Base-by-base conservation (phyloP, 768 basidiomycete species). In the Nidularia sp. region DNA sequence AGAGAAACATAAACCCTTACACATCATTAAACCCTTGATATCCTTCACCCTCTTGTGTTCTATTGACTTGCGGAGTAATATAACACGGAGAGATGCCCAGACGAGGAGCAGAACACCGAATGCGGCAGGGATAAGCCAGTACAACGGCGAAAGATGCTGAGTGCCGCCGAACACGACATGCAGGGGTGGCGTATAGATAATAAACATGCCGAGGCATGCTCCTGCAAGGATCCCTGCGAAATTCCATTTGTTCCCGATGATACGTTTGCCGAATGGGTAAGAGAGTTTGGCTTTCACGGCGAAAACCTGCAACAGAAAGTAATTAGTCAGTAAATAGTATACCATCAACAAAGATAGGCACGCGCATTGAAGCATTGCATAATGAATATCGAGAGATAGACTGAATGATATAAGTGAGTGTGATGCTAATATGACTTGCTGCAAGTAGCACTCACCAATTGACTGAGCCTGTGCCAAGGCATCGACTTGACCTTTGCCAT, bases 1-100 rank as follows among this genome's bases (percentile, higher is more conserved):
- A 47, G 15, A 43, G 5, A 42, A 9, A 18, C 47, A 45, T 33
- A 44, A 33, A 10, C 22, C 78, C 84, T 58, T 72, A 85, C 84
- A 84, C 85, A 87, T 86, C 81, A 80, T 80, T 33, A 87, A 66
- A 2, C 84, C 84, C 53, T 77, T 79, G 57, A 86, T 84, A 64
- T 84, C 82, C 58, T 81, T 83, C 36, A 85, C 84, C 54, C 71
- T 75, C 55, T 76, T 63, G 46, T 75, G 71, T 58, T 83, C 78
- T 22, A 84, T 66, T 13, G 77, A 75, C 60, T 78, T 83, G 35
- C 83, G 67, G 53, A 85, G 60, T 34, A 86, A 52, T 15, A 86
- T 43, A 22, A 87, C 84, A 3, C 84, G 72, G 33, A 87, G 55
- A 8, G 78, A 80, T 13, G 84, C 67, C 84, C 84, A 85, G 0